Evolutionary conservation across 148 eudicot genomes (phyloP), one percentile per base, ranked within the genome.

Genomic region (Amaranthus palmeri): DNA sequence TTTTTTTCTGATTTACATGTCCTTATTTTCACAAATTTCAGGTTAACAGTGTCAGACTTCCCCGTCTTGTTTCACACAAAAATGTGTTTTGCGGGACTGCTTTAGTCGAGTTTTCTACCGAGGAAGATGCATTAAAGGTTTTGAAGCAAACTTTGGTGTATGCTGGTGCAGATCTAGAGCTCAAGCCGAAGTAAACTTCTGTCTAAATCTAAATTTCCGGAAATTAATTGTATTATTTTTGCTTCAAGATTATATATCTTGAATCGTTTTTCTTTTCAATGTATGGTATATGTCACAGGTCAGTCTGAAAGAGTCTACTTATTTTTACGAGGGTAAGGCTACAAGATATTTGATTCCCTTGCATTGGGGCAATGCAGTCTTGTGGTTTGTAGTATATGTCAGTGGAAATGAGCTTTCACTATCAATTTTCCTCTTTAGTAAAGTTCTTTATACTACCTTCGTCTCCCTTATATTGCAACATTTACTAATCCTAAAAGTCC

Each of bases 31-130:
- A 44, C 69, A 51, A 58, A 9, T 76, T 78, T 51, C 84, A 95
- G 98, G 97, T 95, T 71, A 91, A 88, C 75, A 91, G 96, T 83
- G 92, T 91, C 82, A 86, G 98, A 85, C 78, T 91, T 68, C 98
- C 98, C 41, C 87, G 84, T 49, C 98, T 89, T 83, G 92, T 86
- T 58, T 81, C 88, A 45, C 86, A 84, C 80, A 95, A 86, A 72
- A 86, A 77, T 74, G 49, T 86, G 49, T 85, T 95, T 71, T 89
- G 88, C 76, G 99, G 97, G 51, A 91, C 96, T 68, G 99, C 97
- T 72, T 74, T 95, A 60, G 58, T 91, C 69, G 99, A 91, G 83
- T 90, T 89, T 62, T 90, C 97, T 36, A 61, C 85, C 1, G 99
- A 91, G 79, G 99, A 95, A 78, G 97, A 86, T 75, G 90, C 78